Base-by-base conservation (phyloP, 1,284 basidiomycete species). In the Marasmius fiardii region DNA sequence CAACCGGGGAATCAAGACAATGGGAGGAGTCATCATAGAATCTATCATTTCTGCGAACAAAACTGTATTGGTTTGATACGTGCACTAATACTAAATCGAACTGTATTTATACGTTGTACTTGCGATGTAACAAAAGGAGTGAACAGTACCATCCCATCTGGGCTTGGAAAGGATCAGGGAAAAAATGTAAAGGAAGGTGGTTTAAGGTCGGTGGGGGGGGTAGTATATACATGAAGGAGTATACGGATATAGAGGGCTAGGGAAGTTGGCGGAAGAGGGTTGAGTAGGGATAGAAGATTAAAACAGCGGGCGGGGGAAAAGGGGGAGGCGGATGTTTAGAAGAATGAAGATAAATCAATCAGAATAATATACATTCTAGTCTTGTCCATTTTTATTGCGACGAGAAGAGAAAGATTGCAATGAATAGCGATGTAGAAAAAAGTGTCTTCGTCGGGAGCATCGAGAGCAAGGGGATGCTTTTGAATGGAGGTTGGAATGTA, bases 401-500 rank as follows among this genome's bases (percentile, higher is more conserved):
- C 28, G 48, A 33, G 49, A 35, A 37, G 12, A 37, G 28, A 51
- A 55, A 47, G 53, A 44, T 41, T 20, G 14, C n/a, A 24, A 18
- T 20, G 45, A 28, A 41, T 41, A 52, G 43, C 35, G 23, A 18
- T 28, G 51, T 34, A 18, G 6, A 34, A 31, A 31, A 10, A 31
- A 39, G 24, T 41, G 39, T 41, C 39, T 41, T 41, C 47, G 56
- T 52, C 33, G 26, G 23, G 55, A 35, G 45, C 33, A 31, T 12
- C 34, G 18, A 21, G 41, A 28, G 34, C 26, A 33, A 31, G 28
- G 34, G 34, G 49, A 49, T 55, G 49, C 47, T 49, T 49, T 49
- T 51, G 26, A n/a, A 35, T 51, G 49, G 7, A 41, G 51, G 33
- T 52, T 37, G 34, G 50, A 34, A 35, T 56, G 50, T 33, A 47